These are phyloP conservation scores for Gnomoniopsis sp. DNA, from an alignment of 2,329 filamentous ascomycete species.

Conservation along the genomic window DNA sequence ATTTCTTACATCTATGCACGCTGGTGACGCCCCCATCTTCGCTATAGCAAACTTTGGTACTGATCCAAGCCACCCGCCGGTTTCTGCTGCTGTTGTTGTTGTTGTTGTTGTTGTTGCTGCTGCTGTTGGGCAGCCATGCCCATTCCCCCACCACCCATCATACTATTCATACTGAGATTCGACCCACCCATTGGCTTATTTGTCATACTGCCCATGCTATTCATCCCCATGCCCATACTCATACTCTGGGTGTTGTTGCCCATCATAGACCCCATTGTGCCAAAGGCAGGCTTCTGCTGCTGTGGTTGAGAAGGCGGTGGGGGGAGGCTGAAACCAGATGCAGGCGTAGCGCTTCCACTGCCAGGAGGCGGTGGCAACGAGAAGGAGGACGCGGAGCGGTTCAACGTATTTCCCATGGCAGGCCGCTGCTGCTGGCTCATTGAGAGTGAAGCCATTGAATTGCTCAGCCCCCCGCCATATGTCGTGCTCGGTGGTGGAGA, in stretches of 20 bases:
- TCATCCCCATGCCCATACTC: conserved; percentile 21
- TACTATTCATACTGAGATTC: conserved; percentile 16
- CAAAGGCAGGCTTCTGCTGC: conserved; percentile 14
- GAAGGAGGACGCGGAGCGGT: conserved; percentile 42
- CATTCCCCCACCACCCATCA: conserved; percentile 23
- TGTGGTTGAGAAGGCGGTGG: conserved; percentile 18
- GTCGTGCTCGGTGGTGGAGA: conserved; percentile 30
- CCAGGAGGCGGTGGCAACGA: conserved; percentile 55
- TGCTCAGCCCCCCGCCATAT: conserved; percentile 34
- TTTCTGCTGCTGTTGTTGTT: conserved; percentile 20
- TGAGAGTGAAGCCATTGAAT: conserved; percentile 46
- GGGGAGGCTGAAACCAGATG: conserved; percentile 42
- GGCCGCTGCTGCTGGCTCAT: conserved; percentile 40
- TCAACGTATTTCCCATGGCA: conserved; percentile 30
- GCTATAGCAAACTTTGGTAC: conserved; percentile 63
- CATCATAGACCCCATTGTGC: conserved; percentile 18
- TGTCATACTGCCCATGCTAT: conserved; percentile 22
- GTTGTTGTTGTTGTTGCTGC: conserved; percentile 18
- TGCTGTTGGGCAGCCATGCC: conserved; percentile 24
- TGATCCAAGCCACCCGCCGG: conserved; percentile 58
- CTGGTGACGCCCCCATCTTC: neutral
- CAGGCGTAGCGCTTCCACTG: conserved; percentile 23
- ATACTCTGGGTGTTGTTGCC: conserved; percentile 22
- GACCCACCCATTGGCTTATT: conserved; percentile 19
- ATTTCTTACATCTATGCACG: neutral